Base-by-base conservation (phyloP, 2,329 filamentous ascomycete genomes). In the Didymellaceae sp. region DNA sequence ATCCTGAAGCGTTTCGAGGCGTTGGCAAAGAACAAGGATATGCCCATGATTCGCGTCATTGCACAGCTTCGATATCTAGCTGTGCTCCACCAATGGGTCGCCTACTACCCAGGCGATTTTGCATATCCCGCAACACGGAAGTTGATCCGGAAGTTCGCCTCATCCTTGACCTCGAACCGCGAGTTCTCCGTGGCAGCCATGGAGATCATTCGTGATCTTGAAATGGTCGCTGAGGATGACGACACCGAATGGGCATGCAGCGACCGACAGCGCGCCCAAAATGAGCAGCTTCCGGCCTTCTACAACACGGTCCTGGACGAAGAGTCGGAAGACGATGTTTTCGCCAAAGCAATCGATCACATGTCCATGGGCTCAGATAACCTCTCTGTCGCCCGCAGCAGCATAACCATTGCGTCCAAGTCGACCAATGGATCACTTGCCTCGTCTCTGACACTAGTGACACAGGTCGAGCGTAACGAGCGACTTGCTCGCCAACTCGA, bases 231-330 rank as follows among this genome's bases (percentile, higher is more conserved):
- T 5, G 89, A 96, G 64, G 92, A 97, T 67, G 94, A 97, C 65
- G 93, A 99, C 68, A 89, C 89, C 0, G 86, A 89, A 10, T 99
- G 94, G 94, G 91, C 89, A n/a, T 89, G 86, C 65, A 84, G 85
- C 37, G 93, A 97, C 66, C 83, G 85, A 17, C 78, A 85, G 59
- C 75, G 78, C 14, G 77, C 79, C 34, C 72, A 73, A 47, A 67
- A 68, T 24, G 75, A 75, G 31, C 70, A 67, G 43, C 66, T 67
- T 34, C 77, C 77, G 35, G 77, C 74, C 68, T 66, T 72, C 69
- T 45, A 75, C 70, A 59, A 75, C 70, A 67, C 57, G 16, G 60
- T 78, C 69, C 73, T 58, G 65, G 70, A 73, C 18, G 71, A 73
- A 45, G 70, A 72, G 34, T 71, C 69, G 0, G 67, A 72, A 30